Conservation (phyloP, 2,329 filamentous ascomycete genomes). For the Proliferodiscus dingleyae region DNA sequence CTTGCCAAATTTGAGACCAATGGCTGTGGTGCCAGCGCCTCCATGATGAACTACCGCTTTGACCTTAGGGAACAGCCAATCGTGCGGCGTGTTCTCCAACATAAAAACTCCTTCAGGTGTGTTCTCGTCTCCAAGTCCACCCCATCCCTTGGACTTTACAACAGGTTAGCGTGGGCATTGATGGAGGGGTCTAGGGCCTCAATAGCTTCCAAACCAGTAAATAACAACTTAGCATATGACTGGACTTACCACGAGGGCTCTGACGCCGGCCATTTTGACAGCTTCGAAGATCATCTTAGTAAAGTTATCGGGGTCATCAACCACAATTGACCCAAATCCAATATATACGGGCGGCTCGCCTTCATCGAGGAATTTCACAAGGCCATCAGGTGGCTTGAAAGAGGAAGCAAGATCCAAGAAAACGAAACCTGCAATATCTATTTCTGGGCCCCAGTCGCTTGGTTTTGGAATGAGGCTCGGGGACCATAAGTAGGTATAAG, state of each 20-base stretch:
- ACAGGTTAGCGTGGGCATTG: no score
- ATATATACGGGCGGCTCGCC: conserved; percentile 65
- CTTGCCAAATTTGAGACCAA: conserved; percentile 64
- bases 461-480: conserved; percentile 63
- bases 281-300: conserved; percentile 69
- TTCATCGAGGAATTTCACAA: conserved; percentile 50
- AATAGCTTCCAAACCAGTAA: no score
- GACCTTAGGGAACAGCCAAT: conserved; percentile 70
- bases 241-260: conserved; percentile 69
- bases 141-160: conserved; percentile 75
- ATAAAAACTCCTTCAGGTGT: conserved; percentile 63
- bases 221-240: no score
- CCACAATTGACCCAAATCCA: conserved; percentile 71
- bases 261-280: conserved; percentile 58
- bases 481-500: conserved; percentile 70
- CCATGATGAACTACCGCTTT: conserved; percentile 68
- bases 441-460: conserved; percentile 61
- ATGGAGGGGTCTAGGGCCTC: no score
- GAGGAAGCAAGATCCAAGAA: conserved; percentile 65
- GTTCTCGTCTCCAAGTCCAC: conserved; percentile 57
- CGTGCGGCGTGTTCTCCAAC: conserved; percentile 70
- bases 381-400: conserved; percentile 52
- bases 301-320: conserved; percentile 65
- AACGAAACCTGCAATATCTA: conserved; percentile 74
- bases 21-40: conserved; percentile 73